These are phyloP conservation scores for Leishmania tarentolae DNA, from an alignment of 208 protist species.

Conservation along the genomic window DNA sequence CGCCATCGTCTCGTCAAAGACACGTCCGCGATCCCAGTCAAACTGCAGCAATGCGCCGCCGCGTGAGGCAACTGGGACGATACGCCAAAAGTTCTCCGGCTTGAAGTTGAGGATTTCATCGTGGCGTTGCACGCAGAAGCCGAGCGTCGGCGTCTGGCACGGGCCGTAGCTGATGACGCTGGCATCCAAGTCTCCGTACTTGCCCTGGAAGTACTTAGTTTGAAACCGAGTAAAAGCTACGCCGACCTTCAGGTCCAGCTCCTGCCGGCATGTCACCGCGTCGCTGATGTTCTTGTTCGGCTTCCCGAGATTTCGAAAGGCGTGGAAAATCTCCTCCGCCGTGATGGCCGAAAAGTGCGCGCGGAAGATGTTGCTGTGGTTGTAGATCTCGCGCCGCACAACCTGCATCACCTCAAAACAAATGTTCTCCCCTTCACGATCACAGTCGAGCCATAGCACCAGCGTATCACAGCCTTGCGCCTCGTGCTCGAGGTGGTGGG, in stretches of 20 bases:
- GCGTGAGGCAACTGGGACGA: constrained; percentile 75
- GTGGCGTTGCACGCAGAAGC: constrained; percentile 93
- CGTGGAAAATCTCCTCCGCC: constrained; percentile 75
- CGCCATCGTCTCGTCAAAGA: constrained; percentile 91
- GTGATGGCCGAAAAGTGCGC: constrained; percentile 94
- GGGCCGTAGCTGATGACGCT: constrained; percentile 95
- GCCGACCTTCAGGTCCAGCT: constrained; percentile 96
- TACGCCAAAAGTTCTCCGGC: constrained; percentile 89
- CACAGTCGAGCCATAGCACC: constrained; percentile 96
- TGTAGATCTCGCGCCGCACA: constrained; percentile 58
- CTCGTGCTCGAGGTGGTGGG: constrained; percentile 77
- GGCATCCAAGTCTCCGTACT: constrained; percentile 90
- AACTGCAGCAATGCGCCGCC: constrained; percentile 70
- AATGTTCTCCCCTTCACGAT: constrained; percentile 98
- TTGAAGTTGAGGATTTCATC: constrained; percentile 93
- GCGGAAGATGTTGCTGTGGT: constrained; percentile 78
- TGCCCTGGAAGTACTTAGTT: constrained; percentile 89
- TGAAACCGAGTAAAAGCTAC: constrained; percentile 95
- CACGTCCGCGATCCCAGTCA: constrained; percentile 86
- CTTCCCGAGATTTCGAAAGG: constrained; percentile 80
- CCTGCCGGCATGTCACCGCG: constrained; percentile 95
- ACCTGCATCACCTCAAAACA: constrained; percentile 96
- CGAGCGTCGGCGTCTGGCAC: constrained; percentile 96
- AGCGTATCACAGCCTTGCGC: constrained; percentile 86
- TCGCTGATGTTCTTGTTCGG: constrained; percentile 93